Base-by-base conservation (phyloP, 345 rosid species). In the Rhodamnia argentea region DNA sequence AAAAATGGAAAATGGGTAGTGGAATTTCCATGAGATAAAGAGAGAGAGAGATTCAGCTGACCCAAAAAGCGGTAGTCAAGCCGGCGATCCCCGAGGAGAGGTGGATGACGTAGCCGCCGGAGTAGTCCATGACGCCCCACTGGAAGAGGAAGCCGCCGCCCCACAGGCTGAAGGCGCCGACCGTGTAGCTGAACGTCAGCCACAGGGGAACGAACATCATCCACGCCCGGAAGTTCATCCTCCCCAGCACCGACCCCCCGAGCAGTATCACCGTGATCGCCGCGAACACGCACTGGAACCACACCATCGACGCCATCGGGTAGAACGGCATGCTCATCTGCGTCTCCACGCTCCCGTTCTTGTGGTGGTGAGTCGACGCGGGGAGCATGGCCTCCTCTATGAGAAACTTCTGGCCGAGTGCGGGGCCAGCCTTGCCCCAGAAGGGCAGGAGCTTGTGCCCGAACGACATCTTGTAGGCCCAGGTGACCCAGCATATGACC, bases 141-240 rank as follows among this genome's bases (percentile, higher is more conserved):
- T 84, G 88, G 85, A 87, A 87, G 56, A 87, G 83, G 83, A 87
- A 87, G 27, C 88, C 88, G 10, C 88, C 88, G 10, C 88, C 88
- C 88, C 88, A 87, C 59, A 87, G 27, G 81, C 86, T 84, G 84
- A 87, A 87, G 51, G 86, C 88, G 15, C 88, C 88, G 13, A 87
- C 56, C 0, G 88, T 87, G 86, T 87, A 87, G n/a, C 58, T 84
- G 50, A 84, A 87, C 37, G 86, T 87, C 76, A 87, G 82, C 88
- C 88, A 87, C 26, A 87, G 83, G 14, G 88, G 88, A 20, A 87
- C 88, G 78, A 87, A 87, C 84, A 84, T 84, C 88, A 87, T 87
- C 88, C 88, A 87, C 24, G 88, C 88, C 84, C 85, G 85, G 52
- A 87, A 54, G 83, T 87, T 87, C 88, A 87, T 87, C 58, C 88